Percentiles rank a stretch among this genome's conserved stretches.
Conservation (phyloP, 2,329 filamentous ascomycete species). For the Ophiocordyceps camponoti-floridani region DNA sequence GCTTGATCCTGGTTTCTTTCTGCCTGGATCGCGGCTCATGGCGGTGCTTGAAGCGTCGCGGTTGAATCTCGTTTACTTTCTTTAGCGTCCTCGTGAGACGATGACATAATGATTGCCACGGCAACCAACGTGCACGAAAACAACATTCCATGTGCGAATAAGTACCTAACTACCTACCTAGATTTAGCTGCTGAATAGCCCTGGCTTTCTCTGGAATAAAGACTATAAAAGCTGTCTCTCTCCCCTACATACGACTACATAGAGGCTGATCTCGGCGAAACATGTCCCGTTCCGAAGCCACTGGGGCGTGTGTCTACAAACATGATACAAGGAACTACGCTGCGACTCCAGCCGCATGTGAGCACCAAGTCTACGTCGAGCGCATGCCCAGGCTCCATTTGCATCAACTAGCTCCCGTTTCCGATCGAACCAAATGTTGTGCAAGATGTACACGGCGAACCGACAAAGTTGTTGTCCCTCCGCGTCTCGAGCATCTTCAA, state of each 20-base stretch:
- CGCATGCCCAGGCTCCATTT: not conserved
- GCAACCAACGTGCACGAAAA: not conserved
- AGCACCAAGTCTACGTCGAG: not conserved
- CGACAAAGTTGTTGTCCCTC: conserved; percentile 1
- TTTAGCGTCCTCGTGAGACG: not conserved
- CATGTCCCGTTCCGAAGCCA: too few relatives aligned
- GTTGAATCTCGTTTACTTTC: not conserved
- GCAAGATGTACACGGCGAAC: not conserved
- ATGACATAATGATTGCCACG: not conserved
- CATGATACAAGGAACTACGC: too few relatives aligned
- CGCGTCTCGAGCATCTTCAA: conserved; percentile 1
- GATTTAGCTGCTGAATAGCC: too few relatives aligned
- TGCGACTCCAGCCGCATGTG: too few relatives aligned
- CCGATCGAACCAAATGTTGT: not conserved
- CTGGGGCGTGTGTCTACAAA: too few relatives aligned
- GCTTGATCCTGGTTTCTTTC: conserved; percentile 11
- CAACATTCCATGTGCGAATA: not conserved
- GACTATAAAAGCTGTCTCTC: too few relatives aligned
- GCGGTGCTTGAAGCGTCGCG: not conserved
- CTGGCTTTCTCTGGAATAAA: too few relatives aligned
- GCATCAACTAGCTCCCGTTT: not conserved
- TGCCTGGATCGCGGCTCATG: conserved; percentile 5
- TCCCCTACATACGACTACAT: too few relatives aligned
- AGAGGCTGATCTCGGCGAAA: too few relatives aligned
- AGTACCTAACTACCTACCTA: too few relatives aligned